Evolutionary conservation across 1,284 basidiomycete species (phyloP).

Genomic region (Fistulina hepatica): DNA sequence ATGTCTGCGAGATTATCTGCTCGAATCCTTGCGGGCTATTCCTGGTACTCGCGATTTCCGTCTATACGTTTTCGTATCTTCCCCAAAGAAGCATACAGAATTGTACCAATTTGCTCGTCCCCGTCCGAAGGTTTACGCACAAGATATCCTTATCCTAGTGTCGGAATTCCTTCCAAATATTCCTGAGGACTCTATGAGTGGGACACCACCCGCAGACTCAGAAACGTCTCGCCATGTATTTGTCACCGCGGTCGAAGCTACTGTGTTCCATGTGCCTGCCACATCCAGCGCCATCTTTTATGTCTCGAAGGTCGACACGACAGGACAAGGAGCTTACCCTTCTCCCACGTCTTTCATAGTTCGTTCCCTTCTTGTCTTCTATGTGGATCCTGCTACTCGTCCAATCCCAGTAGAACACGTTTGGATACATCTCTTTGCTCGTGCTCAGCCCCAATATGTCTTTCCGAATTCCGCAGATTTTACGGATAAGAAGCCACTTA

Average conservation of each 20-base stretch:
- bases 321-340: slow-evolving; percentile 57
- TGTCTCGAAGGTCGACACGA: slow-evolving; percentile 90
- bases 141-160: slow-evolving; percentile 67
- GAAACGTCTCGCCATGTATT: slow-evolving; percentile 42
- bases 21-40: slow-evolving; percentile 42
- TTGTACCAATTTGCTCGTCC: slow-evolving; percentile 70
- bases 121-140: slow-evolving; percentile 50
- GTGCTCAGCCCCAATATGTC: slow-evolving; percentile 85
- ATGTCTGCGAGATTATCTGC: slow-evolving; percentile 52
- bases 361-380: slow-evolving; percentile 55
- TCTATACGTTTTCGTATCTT: slow-evolving; percentile 63
- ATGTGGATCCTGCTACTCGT: slow-evolving; percentile 54
- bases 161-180: slow-evolving; percentile 38
- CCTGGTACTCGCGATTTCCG: slow-evolving; percentile 63
- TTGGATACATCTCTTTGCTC: slow-evolving; percentile 85
- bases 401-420: slow-evolving; percentile 45
- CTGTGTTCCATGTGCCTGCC: slow-evolving; percentile 65
- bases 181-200: not conserved
- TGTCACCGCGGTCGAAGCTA: slow-evolving; percentile 75
- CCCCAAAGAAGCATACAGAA: slow-evolving; percentile 55
- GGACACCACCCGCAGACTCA: not conserved
- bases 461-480: slow-evolving; percentile 86
- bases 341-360: slow-evolving; percentile 64
- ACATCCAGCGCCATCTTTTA: slow-evolving; percentile 73
- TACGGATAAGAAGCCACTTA: slow-evolving; percentile 62